Percentiles rank a stretch among this genome's conserved stretches.
These are phyloP conservation scores for Cercophora samala DNA, from an alignment of 495 filamentous ascomycete genomes.

Conservation along the genomic window DNA sequence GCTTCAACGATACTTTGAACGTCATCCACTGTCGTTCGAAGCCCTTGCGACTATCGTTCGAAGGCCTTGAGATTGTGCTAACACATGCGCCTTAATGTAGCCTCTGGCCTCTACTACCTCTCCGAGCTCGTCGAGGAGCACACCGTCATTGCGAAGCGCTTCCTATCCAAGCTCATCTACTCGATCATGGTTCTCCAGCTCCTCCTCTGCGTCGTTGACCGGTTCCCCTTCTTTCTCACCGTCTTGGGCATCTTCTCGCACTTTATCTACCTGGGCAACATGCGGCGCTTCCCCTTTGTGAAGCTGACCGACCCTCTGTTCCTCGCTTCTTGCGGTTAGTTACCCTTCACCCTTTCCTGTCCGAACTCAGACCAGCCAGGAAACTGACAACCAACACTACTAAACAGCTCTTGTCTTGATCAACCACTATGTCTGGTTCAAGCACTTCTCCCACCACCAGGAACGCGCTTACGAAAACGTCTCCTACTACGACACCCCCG, in stretches of 20 bases:
- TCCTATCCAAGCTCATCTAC: slow-evolving; percentile 84
- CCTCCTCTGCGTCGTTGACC: slow-evolving; percentile 74
- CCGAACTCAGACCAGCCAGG: background rate
- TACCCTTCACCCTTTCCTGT: slow-evolving; percentile 18
- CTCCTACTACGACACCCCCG: slow-evolving; percentile 55
- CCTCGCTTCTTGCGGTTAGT: slow-evolving; percentile 69
- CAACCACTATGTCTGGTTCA: slow-evolving; percentile 98
- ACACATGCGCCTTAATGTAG: slow-evolving; percentile 47
- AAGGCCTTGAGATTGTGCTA: background rate
- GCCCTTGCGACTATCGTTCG: background rate
- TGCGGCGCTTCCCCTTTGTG: slow-evolving; percentile 82
- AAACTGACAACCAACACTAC: background rate
- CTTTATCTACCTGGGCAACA: slow-evolving; percentile 83
- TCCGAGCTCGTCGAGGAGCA: slow-evolving; percentile 98
- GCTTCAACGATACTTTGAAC: too few relatives aligned
- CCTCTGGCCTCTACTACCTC: slow-evolving; percentile 95
- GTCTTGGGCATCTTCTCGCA: slow-evolving; percentile 77
- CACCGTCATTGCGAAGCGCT: slow-evolving; percentile 82
- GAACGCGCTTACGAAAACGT: slow-evolving; percentile 43
- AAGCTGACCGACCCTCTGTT: slow-evolving; percentile 87
- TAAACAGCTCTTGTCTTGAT: slow-evolving; percentile 67
- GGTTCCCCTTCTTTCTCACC: slow-evolving; percentile 73
- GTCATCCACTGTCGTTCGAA: background rate
- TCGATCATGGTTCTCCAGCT: slow-evolving; percentile 69
- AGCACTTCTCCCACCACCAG: slow-evolving; percentile 72